A percentile compares a stretch with the other conserved stretches of the same genome.
Evolutionary conservation across 192 early-diverging fungal genomes (phyloP).

Genomic region (Geosiphon pyriformis): DNA sequence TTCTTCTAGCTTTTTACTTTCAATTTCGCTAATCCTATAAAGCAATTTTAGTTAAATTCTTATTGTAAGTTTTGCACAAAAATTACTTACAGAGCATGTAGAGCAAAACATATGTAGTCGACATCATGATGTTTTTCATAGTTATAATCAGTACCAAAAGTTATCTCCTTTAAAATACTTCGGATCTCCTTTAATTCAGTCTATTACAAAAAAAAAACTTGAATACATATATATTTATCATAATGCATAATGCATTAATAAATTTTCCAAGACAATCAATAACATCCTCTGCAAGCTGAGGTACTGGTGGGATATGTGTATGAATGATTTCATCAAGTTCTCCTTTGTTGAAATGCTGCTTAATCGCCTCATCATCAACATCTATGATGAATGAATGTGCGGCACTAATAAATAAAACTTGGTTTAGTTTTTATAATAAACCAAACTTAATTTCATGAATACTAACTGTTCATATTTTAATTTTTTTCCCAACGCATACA

Average conservation of each 20-base stretch:
- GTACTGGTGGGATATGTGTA: not conserved
- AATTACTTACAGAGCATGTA: constrained; percentile 25
- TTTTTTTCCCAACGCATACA: constrained; percentile 11
- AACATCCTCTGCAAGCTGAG: constrained; percentile 6
- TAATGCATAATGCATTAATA: not conserved
- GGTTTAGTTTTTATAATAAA: not conserved
- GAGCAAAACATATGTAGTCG: constrained; percentile 20
- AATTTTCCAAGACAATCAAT: constrained; percentile 10
- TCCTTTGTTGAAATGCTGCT: constrained; percentile 10
- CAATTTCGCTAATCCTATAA: constrained; percentile 17
- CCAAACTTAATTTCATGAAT: not conserved
- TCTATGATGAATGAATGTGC: constrained; percentile 27
- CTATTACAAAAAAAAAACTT: constrained; percentile 10
- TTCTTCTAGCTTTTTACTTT: constrained; percentile 3
- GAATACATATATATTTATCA: constrained; percentile 8
- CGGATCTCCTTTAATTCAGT: constrained; percentile 8
- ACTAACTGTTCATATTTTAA: constrained; percentile 22
- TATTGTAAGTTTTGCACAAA: not conserved
- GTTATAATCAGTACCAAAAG: constrained; percentile 17
- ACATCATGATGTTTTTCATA: constrained; percentile 20
- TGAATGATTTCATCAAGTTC: constrained; percentile 19
- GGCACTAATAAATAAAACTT: constrained; percentile 15
- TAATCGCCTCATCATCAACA: constrained; percentile 19
- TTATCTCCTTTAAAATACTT: constrained; percentile 18
- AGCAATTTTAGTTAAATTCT: constrained; percentile 1